Percentiles rank a stretch among this genome's conserved stretches.
Conservation (phyloP, 805 yeast genomes). For the Zygotorulaspora danielsina region DNA sequence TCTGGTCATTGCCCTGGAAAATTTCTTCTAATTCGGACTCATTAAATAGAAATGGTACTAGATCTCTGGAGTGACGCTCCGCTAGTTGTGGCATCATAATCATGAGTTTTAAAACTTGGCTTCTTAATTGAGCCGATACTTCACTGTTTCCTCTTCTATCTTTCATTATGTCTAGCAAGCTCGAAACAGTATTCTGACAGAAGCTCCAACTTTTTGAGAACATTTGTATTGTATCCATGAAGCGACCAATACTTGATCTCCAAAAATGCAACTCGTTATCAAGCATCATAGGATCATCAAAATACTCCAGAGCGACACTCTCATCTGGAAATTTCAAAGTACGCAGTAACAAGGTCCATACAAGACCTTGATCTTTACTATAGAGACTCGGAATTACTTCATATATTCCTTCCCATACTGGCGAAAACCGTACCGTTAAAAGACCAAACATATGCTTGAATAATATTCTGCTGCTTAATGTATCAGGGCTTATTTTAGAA, state of each 20-base stretch:
- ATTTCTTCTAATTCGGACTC: slow-evolving; percentile 23
- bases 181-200: slow-evolving; percentile 35
- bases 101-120: slow-evolving; percentile 51
- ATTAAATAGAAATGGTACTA: slow-evolving; percentile 56
- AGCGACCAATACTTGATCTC: slow-evolving; percentile 45
- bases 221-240: slow-evolving; percentile 40
- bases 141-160: slow-evolving; percentile 36
- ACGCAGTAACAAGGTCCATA: slow-evolving; percentile 53
- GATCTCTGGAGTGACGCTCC: slow-evolving; percentile 52
- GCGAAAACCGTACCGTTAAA: slow-evolving; percentile 70
- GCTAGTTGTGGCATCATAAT: slow-evolving; percentile 59
- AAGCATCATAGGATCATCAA: slow-evolving; percentile 14
- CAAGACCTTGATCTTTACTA: slow-evolving; percentile 38
- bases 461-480: slow-evolving; percentile 29
- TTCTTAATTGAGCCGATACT: slow-evolving; percentile 47
- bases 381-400: slow-evolving; percentile 53
- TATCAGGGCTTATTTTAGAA: slow-evolving; percentile 30
- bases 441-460: slow-evolving; percentile 61
- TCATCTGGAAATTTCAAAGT: slow-evolving; percentile 33
- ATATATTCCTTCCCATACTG: slow-evolving; percentile 74
- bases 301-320: slow-evolving; percentile 18
- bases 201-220: slow-evolving; percentile 29
- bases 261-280: slow-evolving; percentile 28
- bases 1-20: slow-evolving; percentile 16
- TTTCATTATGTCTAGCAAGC: slow-evolving; percentile 40